Percentiles rank a stretch among this genome's conserved stretches.
These are phyloP conservation scores for Plenodomus lindquistii DNA, from an alignment of 2,329 filamentous ascomycete genomes.

Conservation along the genomic window DNA sequence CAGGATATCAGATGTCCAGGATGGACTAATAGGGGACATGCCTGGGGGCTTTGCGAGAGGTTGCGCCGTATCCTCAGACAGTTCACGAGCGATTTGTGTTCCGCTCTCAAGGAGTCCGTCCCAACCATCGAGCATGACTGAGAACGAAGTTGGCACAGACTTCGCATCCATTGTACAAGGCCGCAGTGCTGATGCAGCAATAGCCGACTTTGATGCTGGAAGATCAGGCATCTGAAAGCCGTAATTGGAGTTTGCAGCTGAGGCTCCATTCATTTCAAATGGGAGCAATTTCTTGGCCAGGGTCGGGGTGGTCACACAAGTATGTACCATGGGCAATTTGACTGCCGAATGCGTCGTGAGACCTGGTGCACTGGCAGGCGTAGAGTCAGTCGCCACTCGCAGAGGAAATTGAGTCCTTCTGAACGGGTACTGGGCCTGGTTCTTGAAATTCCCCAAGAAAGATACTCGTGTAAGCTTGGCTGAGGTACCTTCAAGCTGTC, in stretches of 20 bases:
- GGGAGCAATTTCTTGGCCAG: slow-evolving; percentile 10
- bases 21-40: background rate
- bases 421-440: slow-evolving; percentile 30
- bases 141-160: background rate
- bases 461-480: slow-evolving; percentile 32
- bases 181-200: background rate
- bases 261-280: slow-evolving; percentile 1
- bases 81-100: slow-evolving; percentile 51
- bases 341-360: slow-evolving; percentile 17
- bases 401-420: slow-evolving; percentile 40
- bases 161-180: too few relatives aligned
- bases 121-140: slow-evolving; percentile 28
- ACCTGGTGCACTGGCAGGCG: background rate
- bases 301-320: slow-evolving; percentile 5
- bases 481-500: slow-evolving; percentile 39
- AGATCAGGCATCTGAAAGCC: slow-evolving; percentile 32
- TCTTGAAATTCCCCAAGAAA: slow-evolving; percentile 35
- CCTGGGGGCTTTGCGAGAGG: background rate
- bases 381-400: slow-evolving; percentile 28
- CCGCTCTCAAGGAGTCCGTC: slow-evolving; percentile 51
- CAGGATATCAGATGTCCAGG: slow-evolving; percentile 1
- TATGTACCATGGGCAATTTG: slow-evolving; percentile 25
- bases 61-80: slow-evolving; percentile 25
- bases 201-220: slow-evolving; percentile 25
- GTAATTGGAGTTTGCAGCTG: slow-evolving; percentile 12